These are phyloP conservation scores for Hyaloscypha bicolor DNA, from an alignment of 495 filamentous ascomycete species.

Conservation along the genomic window DNA sequence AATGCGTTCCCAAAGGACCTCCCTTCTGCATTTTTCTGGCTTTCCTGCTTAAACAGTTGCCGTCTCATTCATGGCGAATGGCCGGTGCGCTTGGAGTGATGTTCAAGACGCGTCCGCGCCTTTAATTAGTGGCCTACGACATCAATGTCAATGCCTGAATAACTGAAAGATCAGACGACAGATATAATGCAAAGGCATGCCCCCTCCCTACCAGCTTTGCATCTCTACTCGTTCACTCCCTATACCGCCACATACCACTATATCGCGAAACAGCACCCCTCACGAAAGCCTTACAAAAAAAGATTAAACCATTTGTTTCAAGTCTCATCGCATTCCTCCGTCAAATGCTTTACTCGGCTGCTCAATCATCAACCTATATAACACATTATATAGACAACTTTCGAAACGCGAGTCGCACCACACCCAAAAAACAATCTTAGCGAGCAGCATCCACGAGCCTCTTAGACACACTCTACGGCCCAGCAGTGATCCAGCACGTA, in stretches of 20 bases:
- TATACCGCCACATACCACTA: slow-evolving; percentile 28
- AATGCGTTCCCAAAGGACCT: slow-evolving; percentile 29
- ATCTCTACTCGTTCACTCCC: slow-evolving; percentile 23
- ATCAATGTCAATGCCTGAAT: slow-evolving; percentile 29
- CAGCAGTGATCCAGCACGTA: slow-evolving; percentile 33
- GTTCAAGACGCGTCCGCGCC: slow-evolving; percentile 26
- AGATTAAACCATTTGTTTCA: slow-evolving; percentile 29
- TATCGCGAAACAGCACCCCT: slow-evolving; percentile 33
- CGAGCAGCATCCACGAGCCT: slow-evolving; percentile 27
- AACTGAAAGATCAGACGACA: slow-evolving; percentile 31
- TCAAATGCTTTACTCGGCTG: slow-evolving; percentile 29
- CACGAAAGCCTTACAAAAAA: slow-evolving; percentile 34
- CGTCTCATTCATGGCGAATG: slow-evolving; percentile 33
- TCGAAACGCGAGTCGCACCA: slow-evolving; percentile 33
- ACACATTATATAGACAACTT: slow-evolving; percentile 29
- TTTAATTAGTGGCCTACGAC: slow-evolving; percentile 33
- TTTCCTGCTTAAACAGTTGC: slow-evolving; percentile 28
- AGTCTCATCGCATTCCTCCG: slow-evolving; percentile 21
- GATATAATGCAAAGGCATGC: slow-evolving; percentile 35
- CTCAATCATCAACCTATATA: slow-evolving; percentile 28
- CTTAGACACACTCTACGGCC: slow-evolving; percentile 31
- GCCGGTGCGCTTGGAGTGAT: slow-evolving; percentile 24
- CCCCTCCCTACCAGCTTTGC: slow-evolving; percentile 26
- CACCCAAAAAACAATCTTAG: slow-evolving; percentile 32
- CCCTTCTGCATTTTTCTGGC: slow-evolving; percentile 16